These are phyloP conservation scores for Entomortierella lignicola DNA, from an alignment of 192 early-diverging fungal species.

Conservation along the genomic window DNA sequence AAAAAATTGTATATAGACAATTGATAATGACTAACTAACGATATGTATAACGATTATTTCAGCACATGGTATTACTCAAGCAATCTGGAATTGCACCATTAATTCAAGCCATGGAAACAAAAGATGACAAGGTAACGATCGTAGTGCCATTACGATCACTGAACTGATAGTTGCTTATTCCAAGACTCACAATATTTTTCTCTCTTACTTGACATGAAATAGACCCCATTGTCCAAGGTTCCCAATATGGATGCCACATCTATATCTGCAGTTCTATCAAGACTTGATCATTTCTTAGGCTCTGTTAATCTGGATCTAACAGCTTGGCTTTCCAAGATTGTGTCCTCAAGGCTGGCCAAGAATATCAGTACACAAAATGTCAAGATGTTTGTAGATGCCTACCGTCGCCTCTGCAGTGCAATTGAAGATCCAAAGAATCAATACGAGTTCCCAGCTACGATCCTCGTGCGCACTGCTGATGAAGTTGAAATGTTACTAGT, in stretches of 20 bases:
- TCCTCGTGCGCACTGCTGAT: conserved; percentile 73
- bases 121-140: conserved; percentile 61
- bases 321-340: conserved; percentile 61
- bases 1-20: too few relatives aligned
- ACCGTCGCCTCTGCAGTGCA: conserved; percentile 62
- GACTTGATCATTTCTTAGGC: conserved; percentile 77
- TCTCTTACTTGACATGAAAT: conserved; percentile 15
- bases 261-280: conserved; percentile 64
- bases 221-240: conserved; percentile 68
- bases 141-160: neutral
- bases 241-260: conserved; percentile 63
- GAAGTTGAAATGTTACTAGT: conserved; percentile 79
- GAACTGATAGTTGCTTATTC: neutral
- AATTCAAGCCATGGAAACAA: conserved; percentile 65
- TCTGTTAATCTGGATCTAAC: conserved; percentile 66
- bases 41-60: too few relatives aligned
- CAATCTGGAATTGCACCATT: conserved; percentile 72
- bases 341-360: conserved; percentile 61
- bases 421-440: conserved; percentile 69
- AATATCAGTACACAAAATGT: conserved; percentile 64
- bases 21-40: too few relatives aligned
- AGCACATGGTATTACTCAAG: conserved; percentile 69
- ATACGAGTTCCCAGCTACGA: conserved; percentile 71
- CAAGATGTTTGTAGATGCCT: conserved; percentile 71
- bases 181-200: neutral